Evolutionary conservation across 257 asterid genomes (phyloP).

Genomic region (Rauvolfia tetraphylla): DNA sequence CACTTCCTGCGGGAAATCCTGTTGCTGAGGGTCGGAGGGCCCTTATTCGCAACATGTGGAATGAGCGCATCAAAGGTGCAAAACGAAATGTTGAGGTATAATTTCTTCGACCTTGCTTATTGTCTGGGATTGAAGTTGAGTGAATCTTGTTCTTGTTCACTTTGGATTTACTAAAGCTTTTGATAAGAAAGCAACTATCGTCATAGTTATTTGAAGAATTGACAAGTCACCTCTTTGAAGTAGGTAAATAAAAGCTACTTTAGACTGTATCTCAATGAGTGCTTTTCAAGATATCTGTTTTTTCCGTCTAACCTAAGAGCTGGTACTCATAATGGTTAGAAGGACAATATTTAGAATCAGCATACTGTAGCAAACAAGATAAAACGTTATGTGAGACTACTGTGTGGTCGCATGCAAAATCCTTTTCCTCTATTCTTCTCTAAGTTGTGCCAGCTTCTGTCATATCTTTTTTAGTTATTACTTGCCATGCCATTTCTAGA

Average conservation of each 20-base stretch:
- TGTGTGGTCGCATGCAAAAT: background rate
- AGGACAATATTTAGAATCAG: background rate
- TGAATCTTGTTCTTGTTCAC: background rate
- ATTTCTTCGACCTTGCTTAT: constrained; percentile 11
- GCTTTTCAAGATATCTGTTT: background rate
- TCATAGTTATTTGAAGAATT: background rate
- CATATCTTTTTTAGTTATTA: background rate
- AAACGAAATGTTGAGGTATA: constrained; percentile 95
- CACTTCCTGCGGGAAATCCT: constrained; percentile 77
- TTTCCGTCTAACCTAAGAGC: background rate
- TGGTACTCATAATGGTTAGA: background rate
- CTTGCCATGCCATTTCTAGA: background rate
- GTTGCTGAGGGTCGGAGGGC: constrained; percentile 87
- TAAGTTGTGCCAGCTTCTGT: background rate
- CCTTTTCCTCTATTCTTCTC: background rate
- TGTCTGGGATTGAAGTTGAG: background rate
- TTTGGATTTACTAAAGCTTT: background rate
- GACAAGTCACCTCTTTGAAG: background rate
- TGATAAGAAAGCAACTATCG: background rate
- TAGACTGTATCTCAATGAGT: background rate
- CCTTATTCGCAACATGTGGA: constrained; percentile 97
- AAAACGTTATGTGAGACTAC: background rate
- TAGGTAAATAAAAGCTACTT: background rate
- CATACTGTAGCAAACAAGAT: background rate
- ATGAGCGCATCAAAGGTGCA: constrained; percentile 92